phyloP scores from a whole-genome alignment of 495 filamentous ascomycete species.

The Amniculicola lignicola region DNA sequence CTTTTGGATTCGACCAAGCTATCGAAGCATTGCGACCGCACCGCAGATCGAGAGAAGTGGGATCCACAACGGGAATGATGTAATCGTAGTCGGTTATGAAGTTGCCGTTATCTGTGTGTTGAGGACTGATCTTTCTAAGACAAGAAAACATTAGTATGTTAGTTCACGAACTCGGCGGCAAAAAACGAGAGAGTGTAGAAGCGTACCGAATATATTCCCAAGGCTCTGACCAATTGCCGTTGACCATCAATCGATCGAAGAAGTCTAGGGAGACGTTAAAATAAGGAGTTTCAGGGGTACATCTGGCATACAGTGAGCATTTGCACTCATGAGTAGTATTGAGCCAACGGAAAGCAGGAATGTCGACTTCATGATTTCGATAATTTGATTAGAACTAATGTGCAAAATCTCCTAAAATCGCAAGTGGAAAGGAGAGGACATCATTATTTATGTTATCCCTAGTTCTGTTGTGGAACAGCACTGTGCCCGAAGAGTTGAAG shows the following conservation, averaged over 20 bases:
- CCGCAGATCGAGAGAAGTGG: slow-evolving; percentile 7
- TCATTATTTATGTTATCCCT: too few species aligned
- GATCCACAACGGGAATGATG: slow-evolving; percentile 18
- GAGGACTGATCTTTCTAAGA: slow-evolving; percentile 13
- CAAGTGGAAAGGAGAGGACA: too few species aligned
- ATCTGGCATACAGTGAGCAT: slow-evolving; percentile 20
- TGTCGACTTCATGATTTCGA: slow-evolving; percentile 7
- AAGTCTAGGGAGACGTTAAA: too few species aligned
- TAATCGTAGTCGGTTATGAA: slow-evolving; percentile 14
- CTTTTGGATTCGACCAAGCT: slow-evolving; percentile 15
- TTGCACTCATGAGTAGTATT: slow-evolving; percentile 1
- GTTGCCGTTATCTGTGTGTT: neutral
- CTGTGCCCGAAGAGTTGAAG: too few species aligned
- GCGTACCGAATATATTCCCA: slow-evolving; percentile 21
- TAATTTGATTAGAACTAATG: neutral
- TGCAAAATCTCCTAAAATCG: too few species aligned
- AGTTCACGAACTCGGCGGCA: neutral
- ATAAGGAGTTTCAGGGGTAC: too few species aligned
- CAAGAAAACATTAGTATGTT: neutral
- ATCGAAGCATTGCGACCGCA: slow-evolving; percentile 24
- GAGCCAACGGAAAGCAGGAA: slow-evolving; percentile 2
- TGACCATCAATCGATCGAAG: slow-evolving; percentile 19
- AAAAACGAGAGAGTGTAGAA: neutral
- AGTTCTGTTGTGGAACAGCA: too few species aligned
- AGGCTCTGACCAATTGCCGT: slow-evolving; percentile 15